phyloP scores from a whole-genome alignment of 495 filamentous ascomycete species.

The Aspergillus cavernicola region DNA sequence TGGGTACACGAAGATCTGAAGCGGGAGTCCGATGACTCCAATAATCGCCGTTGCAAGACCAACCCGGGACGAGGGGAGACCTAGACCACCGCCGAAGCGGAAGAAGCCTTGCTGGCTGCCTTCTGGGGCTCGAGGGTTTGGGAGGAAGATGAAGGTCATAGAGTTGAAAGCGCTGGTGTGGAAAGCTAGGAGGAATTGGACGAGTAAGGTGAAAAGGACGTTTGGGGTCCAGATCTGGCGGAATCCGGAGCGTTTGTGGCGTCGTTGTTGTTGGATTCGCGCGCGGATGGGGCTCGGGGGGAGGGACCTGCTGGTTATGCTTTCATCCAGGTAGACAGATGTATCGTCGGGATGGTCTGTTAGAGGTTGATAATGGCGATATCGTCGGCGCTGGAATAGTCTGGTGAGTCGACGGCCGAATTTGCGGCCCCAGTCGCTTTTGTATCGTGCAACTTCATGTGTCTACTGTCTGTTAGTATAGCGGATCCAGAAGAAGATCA shows the following conservation, averaged over 20 bases:
- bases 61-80: constrained; percentile 62
- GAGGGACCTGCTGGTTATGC: constrained; percentile 24
- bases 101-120: constrained; percentile 47
- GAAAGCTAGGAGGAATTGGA: constrained; percentile 64
- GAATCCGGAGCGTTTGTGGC: constrained; percentile 44
- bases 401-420: constrained; percentile 41
- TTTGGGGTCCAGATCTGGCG: constrained; percentile 60
- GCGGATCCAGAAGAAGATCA: background rate
- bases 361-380: constrained; percentile 28
- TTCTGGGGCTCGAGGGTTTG: constrained; percentile 55
- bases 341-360: constrained; percentile 25
- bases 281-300: constrained; percentile 26
- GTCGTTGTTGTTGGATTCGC: constrained; percentile 14
- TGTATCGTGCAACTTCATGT: constrained; percentile 43
- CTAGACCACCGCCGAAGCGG: constrained; percentile 70
- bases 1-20: constrained; percentile 71
- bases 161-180: constrained; percentile 75
- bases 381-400: constrained; percentile 25
- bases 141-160: constrained; percentile 69
- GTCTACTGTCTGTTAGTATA: constrained; percentile 37
- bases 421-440: constrained; percentile 48
- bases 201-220: constrained; percentile 57
- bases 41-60: constrained; percentile 68
- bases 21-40: constrained; percentile 62
- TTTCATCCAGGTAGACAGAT: constrained; percentile 31